These are phyloP conservation scores for Neoascochyta sp. DNA, from an alignment of 2,329 filamentous ascomycete genomes.

Conservation along the genomic window DNA sequence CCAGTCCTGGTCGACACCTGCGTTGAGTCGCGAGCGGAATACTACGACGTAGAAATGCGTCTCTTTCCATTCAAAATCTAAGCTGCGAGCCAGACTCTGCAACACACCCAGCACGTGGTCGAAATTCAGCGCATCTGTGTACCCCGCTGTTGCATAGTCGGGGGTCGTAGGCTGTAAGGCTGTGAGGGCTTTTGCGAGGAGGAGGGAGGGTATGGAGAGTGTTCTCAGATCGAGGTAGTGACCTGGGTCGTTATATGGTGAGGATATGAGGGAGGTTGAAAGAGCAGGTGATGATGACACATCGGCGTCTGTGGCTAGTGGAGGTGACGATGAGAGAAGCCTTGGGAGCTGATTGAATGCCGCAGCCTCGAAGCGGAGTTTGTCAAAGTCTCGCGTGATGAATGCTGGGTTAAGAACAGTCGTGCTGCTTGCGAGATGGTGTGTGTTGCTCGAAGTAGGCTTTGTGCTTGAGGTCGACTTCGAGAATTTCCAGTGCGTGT, in stretches of 20 bases:
- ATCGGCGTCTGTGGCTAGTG: background rate
- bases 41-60: conserved; percentile 77
- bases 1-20: conserved; percentile 62
- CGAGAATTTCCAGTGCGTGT: too few species aligned
- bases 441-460: background rate
- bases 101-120: conserved; percentile 58
- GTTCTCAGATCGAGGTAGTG: conserved; percentile 71
- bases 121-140: conserved; percentile 77
- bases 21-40: conserved; percentile 71
- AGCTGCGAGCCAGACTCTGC: conserved; percentile 48
- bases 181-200: conserved; percentile 70
- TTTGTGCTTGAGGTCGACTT: background rate
- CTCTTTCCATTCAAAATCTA: conserved; percentile 54
- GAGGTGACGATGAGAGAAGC: background rate
- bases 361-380: conserved; percentile 33
- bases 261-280: conserved; percentile 57
- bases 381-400: conserved; percentile 32
- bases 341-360: conserved; percentile 25
- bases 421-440: background rate
- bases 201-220: conserved; percentile 61
- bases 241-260: conserved; percentile 67
- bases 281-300: conserved; percentile 1
- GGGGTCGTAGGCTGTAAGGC: conserved; percentile 58
- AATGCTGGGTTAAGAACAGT: conserved; percentile 19
- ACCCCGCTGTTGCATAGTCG: conserved; percentile 74